Evolutionary conservation across 345 rosid genomes (phyloP), one percentile per base, ranked within the genome.

Genomic region (Lenwebbia sp.): DNA sequence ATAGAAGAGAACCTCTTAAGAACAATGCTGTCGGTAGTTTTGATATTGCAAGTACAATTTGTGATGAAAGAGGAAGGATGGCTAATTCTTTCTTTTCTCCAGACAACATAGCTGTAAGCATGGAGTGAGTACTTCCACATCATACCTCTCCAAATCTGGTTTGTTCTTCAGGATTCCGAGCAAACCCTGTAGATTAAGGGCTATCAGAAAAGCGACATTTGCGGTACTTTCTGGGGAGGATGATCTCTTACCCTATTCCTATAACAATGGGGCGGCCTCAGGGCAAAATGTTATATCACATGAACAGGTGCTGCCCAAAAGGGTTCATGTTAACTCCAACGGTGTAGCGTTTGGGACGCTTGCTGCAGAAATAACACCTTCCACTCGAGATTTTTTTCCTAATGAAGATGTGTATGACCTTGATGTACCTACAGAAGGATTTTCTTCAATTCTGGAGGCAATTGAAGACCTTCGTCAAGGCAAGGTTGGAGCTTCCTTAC

Each of bases 381-480:
- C 89, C 11, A 87, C 90, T 56, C 44, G 82, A 87, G 84, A 88
- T 65, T 90, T 91, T 84, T 83, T 44, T 51, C 10, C 84, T 84
- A 86, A 89, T 25, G 90, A 90, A 88, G 94, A 93, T 86, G 98
- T 94, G 83, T 90, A 87, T 84, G 96, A 96, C 86, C 86, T 96
- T 11, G 96, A 94, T 89, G 88, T 82, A 56, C 97, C 96, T 47
- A 92, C 94, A 0, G 88, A 89, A 44, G 97, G 96, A 53, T 94
- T 94, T 90, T 88, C 93, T 83, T 92, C 98, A 57, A 89, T 96
- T 55, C 88, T 91, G 0, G 95, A 96, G 89, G 98, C 99, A 78
- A 89, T 95, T 60, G 96, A 94, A 86, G 96, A 96, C 88, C 90
- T 94, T 89, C 90, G 93, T 82, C 94, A 89, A 37, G 96, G 99